phyloP scores from a whole-genome alignment of 139 green algal species.

The Coccomyxa sp. region DNA sequence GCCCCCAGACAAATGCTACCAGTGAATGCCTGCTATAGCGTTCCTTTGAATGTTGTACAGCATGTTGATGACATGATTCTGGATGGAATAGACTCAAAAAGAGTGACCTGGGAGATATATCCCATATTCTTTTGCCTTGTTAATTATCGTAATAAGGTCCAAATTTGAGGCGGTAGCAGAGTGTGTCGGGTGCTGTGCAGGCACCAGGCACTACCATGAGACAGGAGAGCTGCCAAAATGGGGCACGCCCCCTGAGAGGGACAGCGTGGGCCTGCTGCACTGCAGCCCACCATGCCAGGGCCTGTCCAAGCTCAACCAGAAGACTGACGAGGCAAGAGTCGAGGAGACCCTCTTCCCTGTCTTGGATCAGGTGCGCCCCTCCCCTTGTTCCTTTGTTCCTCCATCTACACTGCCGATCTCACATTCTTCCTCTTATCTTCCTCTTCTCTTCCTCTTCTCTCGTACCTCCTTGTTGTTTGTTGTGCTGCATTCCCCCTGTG shows the following conservation, averaged over 20 bases:
- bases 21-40: not conserved
- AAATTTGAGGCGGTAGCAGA: not conserved
- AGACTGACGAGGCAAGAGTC: not conserved
- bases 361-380: too few species aligned
- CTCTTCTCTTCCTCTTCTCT: too few species aligned
- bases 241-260: not conserved
- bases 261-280: not conserved
- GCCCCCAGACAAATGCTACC: not conserved
- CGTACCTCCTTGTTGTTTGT: too few species aligned
- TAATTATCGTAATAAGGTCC: too few species aligned
- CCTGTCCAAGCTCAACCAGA: not conserved
- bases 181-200: not conserved
- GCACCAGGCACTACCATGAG: not conserved
- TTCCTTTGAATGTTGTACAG: not conserved
- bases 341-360: too few species aligned
- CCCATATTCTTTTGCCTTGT: too few species aligned
- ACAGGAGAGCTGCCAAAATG: not conserved
- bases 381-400: too few species aligned
- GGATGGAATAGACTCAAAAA: too few species aligned
- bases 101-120: too few species aligned
- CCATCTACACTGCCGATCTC: too few species aligned
- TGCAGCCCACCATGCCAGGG: not conserved
- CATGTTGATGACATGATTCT: not conserved
- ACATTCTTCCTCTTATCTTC: too few species aligned
- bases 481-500: too few species aligned